Percentiles rank a stretch among this genome's conserved stretches.
Evolutionary conservation across 176 grass and related monocot genomes (phyloP).

Genomic region (Oryza brachyantha): DNA sequence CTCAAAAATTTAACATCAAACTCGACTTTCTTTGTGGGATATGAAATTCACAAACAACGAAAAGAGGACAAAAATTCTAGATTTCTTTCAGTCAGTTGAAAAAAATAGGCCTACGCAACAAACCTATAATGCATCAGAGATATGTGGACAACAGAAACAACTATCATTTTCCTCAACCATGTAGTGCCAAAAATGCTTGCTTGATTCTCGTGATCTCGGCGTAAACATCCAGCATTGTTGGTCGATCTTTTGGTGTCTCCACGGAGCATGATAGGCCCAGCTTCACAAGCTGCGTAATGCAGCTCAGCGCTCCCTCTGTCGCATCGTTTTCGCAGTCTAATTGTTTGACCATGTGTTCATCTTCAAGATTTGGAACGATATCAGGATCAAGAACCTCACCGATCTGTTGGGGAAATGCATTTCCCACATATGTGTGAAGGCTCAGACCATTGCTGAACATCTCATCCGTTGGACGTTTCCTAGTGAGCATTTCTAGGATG

Average conservation of each 20-base stretch:
- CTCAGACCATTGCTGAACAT: conserved; percentile 41
- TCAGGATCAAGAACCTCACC: not conserved
- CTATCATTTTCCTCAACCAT: not conserved
- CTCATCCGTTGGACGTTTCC: conserved; percentile 24
- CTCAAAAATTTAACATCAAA: too few relatives aligned
- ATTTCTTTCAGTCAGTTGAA: too few relatives aligned
- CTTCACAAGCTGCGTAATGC: conserved; percentile 2
- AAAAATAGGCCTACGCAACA: too few relatives aligned
- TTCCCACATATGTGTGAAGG: conserved; percentile 38
- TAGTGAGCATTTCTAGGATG: conserved; percentile 42
- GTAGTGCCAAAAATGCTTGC: not conserved
- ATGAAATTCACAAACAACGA: too few relatives aligned
- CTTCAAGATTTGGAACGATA: not conserved
- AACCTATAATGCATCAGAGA: too few relatives aligned
- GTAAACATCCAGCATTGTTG: conserved; percentile 29
- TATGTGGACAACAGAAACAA: not conserved
- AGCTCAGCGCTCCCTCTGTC: not conserved
- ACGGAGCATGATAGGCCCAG: conserved; percentile 37
- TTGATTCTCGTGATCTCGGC: conserved; percentile 18
- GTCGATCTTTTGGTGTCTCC: conserved; percentile 31
- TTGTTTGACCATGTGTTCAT: not conserved
- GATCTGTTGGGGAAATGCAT: not conserved
- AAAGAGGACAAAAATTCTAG: too few relatives aligned
- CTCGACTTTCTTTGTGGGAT: too few relatives aligned
- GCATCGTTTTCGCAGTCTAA: not conserved